Evolutionary conservation across 192 early-diverging fungal species (phyloP).

Genomic region (Rhizophlyctis rosea): DNA sequence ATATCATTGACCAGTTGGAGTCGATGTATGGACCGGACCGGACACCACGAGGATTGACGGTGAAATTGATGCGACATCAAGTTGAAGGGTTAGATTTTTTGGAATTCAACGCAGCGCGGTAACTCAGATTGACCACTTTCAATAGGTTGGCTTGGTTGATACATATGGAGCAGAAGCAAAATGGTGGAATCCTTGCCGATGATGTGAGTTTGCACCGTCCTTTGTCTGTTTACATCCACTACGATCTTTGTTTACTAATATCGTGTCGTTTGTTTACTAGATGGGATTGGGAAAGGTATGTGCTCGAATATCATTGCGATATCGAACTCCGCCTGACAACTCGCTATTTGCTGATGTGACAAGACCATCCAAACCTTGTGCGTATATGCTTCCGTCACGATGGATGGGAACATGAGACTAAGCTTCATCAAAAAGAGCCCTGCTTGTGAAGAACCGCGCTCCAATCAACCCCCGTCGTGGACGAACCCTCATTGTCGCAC

Average conservation of each 20-base stretch:
- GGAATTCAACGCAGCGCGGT: background rate
- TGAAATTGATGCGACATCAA: background rate
- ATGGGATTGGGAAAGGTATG: constrained; percentile 1
- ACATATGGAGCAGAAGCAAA: background rate
- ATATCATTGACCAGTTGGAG: background rate
- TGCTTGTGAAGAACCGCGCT: constrained; percentile 45
- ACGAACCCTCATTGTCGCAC: constrained; percentile 63
- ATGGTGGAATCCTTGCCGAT: background rate
- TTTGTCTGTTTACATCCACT: too few relatives aligned
- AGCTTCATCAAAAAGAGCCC: constrained; percentile 24
- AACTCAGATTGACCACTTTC: background rate
- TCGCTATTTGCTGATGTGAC: too few relatives aligned
- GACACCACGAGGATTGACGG: background rate
- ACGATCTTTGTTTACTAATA: too few relatives aligned
- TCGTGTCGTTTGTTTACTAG: background rate
- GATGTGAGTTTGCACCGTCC: background rate
- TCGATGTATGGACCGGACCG: background rate
- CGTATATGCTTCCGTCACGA: too few relatives aligned
- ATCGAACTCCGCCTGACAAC: too few relatives aligned
- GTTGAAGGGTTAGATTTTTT: background rate
- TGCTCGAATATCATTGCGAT: too few relatives aligned
- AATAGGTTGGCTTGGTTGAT: background rate
- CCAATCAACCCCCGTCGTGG: background rate
- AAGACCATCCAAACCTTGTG: background rate
- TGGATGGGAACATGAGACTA: too few relatives aligned